Evolutionary conservation across 2,329 filamentous ascomycete species (phyloP), one percentile per base, ranked within the genome.

Genomic region (Akanthomyces lecanii): DNA sequence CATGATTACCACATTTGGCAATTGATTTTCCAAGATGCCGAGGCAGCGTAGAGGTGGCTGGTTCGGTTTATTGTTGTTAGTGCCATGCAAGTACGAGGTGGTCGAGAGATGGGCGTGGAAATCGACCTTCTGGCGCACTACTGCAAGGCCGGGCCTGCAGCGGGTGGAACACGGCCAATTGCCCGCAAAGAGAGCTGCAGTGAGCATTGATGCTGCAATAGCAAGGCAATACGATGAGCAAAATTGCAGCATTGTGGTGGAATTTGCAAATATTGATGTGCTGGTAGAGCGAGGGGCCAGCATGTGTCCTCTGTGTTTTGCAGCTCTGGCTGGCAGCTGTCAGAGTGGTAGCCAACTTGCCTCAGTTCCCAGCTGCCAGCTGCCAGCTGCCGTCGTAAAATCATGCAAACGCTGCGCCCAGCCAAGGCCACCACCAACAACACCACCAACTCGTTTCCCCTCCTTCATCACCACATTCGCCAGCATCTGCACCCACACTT

Each of bases 11-110:
- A 40, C 6, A 47, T 33, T 38, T 18, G 58, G 58, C 10, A 61
- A 61, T 47, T 61, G 58, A 61, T 61, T 16, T 38, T 30, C 50
- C 16, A 25, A 47, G 33, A 54, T 44, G 50, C 58, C 58, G 58
- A 61, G 58, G 58, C 50, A 53, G 48, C 40, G 47, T 61, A 5
- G 25, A 23, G 38, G 47, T 38, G 57, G 53, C 53, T 56, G 53
- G 36, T 33, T 38, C 25, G 25, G 28, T 14, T 23, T 23, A 40
- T 14, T 16, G 14, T 30, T 33, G 12, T 30, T 60, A 44, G 57
- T 60, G 18, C 25, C 14, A 25, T 12, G 21, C 18, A 21, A 51
- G 57, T 33, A 51, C 56, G 44, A 50, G 45, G 45, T 21, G 23
- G 44, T 59, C 45, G 12, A 48, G 33, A 50, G 21, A 50, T 59